These are phyloP conservation scores for Sordariomycetes sp. DNA, from an alignment of 2,329 filamentous ascomycete species.

Conservation along the genomic window DNA sequence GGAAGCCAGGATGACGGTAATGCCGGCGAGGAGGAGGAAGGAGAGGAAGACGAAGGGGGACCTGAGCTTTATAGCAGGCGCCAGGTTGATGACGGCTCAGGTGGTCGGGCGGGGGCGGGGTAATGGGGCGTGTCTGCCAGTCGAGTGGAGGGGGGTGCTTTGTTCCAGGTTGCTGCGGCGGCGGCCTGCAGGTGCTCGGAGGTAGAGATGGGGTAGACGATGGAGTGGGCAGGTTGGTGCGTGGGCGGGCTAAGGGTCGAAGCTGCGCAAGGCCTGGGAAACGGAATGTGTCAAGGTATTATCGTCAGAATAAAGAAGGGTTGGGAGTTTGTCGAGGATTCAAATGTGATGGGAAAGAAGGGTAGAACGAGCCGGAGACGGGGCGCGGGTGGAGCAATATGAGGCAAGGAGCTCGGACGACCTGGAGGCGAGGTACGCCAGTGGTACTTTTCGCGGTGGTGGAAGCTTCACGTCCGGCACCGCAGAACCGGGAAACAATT, in stretches of 20 bases:
- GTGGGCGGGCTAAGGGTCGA: not conserved
- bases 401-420: too few species aligned
- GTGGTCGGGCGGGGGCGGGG: not conserved
- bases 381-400: too few species aligned
- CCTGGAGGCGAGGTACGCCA: too few species aligned
- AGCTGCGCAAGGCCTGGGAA: not conserved
- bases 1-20: constrained; percentile 56
- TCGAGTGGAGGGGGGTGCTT: not conserved
- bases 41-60: constrained; percentile 12
- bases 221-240: not conserved
- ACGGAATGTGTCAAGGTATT: too few species aligned
- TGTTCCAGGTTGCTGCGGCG: not conserved
- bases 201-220: not conserved
- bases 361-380: too few species aligned
- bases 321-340: too few species aligned
- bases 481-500: too few species aligned
- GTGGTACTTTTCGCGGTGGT: too few species aligned
- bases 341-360: too few species aligned
- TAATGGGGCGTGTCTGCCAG: not conserved
- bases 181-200: not conserved
- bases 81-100: constrained; percentile 3
- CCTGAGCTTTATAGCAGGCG: constrained; percentile 4
- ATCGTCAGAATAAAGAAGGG: too few species aligned
- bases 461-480: too few species aligned
- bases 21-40: constrained; percentile 43